phyloP scores from a whole-genome alignment of 148 eudicot species.

The Fallopia convolvulus region DNA sequence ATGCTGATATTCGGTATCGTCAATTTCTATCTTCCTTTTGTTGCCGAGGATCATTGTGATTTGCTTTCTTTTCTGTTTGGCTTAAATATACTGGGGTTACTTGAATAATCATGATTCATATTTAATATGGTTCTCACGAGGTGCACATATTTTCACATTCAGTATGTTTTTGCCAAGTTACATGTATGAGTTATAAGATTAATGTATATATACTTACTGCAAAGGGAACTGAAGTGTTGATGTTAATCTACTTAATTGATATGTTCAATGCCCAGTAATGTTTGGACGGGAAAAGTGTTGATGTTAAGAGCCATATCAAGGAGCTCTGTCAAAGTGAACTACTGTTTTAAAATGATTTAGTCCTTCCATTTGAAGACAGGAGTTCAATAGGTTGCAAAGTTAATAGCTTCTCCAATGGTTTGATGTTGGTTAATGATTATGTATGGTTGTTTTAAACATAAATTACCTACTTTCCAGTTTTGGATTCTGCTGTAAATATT shows the following conservation, averaged over 20 bases:
- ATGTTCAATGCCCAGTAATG: not conserved
- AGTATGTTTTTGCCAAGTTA: not conserved
- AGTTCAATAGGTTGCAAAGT: not conserved
- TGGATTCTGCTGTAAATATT: not conserved
- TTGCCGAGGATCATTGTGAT: not conserved
- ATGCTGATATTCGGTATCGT: constrained; percentile 63
- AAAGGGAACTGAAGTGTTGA: not conserved
- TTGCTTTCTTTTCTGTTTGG: not conserved
- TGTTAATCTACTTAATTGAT: not conserved
- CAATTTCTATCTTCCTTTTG: not conserved
- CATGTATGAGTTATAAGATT: not conserved
- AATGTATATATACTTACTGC: not conserved
- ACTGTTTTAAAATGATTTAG: not conserved
- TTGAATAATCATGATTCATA: not conserved
- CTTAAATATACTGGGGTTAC: not conserved
- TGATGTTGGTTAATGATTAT: not conserved
- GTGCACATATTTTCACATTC: not conserved
- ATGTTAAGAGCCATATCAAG: not conserved
- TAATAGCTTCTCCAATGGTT: not conserved
- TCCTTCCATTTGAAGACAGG: not conserved
- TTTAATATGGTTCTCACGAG: not conserved
- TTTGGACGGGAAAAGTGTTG: not conserved
- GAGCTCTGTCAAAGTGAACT: not conserved
- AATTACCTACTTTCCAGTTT: not conserved
- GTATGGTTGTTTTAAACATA: not conserved